Evolutionary conservation across 177 flowering plant genomes (phyloP).

Genomic region (Tripterygium wilfordii): DNA sequence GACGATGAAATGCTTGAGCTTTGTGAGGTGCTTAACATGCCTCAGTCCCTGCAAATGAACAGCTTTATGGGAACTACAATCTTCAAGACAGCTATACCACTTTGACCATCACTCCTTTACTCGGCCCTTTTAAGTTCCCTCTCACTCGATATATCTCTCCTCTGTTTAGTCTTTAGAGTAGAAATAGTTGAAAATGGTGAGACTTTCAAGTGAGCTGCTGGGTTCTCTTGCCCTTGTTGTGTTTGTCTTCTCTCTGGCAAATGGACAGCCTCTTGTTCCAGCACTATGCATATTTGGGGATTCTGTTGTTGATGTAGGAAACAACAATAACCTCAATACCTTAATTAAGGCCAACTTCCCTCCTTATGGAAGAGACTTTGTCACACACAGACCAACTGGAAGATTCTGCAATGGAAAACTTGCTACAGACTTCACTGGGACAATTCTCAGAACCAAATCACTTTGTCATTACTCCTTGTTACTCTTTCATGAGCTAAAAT

Average conservation of each 20-base stretch:
- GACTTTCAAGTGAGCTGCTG: no score
- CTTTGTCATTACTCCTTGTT: conserved; percentile 1
- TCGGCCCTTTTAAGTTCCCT: conserved; percentile 22
- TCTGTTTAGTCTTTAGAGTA: no score
- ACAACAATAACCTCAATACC: conserved; percentile 66
- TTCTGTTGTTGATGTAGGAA: conserved; percentile 81
- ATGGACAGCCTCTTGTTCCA: conserved; percentile 80
- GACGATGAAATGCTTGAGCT: no score
- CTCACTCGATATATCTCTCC: conserved; percentile 9
- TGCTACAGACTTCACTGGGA: conserved; percentile 87
- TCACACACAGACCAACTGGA: conserved; percentile 68
- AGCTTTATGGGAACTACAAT: conserved; percentile 23
- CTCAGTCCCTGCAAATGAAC: conserved; percentile 20
- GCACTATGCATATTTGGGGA: conserved; percentile 76
- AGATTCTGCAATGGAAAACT: conserved; percentile 93
- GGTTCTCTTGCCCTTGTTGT: conserved; percentile 22
- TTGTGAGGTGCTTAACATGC: conserved; percentile 29
- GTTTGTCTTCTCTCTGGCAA: conserved; percentile 16
- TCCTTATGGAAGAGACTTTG: conserved; percentile 92
- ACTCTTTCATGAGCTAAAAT: conserved; percentile 9
- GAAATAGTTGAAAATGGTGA: no score
- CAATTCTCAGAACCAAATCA: no score
- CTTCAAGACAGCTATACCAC: conserved; percentile 15
- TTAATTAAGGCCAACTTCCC: conserved; percentile 76
- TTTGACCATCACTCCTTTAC: conserved; percentile 7